phyloP scores from a whole-genome alignment of 78 protist species.

The Goniomonas avonlea region DNA sequence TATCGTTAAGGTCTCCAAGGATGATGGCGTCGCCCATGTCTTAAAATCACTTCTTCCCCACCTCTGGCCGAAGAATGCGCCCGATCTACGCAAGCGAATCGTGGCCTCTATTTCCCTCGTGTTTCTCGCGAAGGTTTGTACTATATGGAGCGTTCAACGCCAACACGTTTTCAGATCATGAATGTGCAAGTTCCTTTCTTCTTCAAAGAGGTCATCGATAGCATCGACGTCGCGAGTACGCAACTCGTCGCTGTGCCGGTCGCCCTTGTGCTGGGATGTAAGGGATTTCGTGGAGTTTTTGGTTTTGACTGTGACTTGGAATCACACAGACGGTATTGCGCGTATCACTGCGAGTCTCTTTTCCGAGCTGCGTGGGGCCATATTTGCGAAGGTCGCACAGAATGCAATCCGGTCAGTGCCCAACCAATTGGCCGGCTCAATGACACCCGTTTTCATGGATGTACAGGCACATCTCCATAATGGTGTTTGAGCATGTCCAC shows the following conservation, averaged over 20 bases:
- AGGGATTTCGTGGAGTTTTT: no score
- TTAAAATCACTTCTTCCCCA: neutral
- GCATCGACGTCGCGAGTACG: neutral
- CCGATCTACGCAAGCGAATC: neutral
- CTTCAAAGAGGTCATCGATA: conserved; percentile 75
- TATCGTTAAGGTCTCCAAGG: no score
- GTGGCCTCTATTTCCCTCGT: neutral
- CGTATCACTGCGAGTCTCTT: neutral
- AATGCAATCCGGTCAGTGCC: conserved; percentile 61
- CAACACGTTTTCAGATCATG: conserved; percentile 2
- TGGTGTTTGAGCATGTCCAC: conserved; percentile 66
- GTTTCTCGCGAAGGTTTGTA: conserved; percentile 1
- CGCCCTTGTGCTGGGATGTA: conserved; percentile 47
- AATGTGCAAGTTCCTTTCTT: conserved; percentile 65
- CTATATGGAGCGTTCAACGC: neutral
- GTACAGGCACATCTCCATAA: conserved; percentile 29
- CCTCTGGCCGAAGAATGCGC: conserved; percentile 21
- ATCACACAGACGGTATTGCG: neutral
- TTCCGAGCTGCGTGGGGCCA: conserved; percentile 52
- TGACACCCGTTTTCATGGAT: no score
- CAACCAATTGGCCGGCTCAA: no score
- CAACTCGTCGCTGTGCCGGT: conserved; percentile 18
- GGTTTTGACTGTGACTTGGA: conserved; percentile 6
- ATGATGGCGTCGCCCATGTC: no score
- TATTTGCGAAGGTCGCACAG: conserved; percentile 68